Evolutionary conservation across 1,284 basidiomycete species (phyloP), one percentile per base, ranked within the genome.

Genomic region (Veloboletus limbatus): DNA sequence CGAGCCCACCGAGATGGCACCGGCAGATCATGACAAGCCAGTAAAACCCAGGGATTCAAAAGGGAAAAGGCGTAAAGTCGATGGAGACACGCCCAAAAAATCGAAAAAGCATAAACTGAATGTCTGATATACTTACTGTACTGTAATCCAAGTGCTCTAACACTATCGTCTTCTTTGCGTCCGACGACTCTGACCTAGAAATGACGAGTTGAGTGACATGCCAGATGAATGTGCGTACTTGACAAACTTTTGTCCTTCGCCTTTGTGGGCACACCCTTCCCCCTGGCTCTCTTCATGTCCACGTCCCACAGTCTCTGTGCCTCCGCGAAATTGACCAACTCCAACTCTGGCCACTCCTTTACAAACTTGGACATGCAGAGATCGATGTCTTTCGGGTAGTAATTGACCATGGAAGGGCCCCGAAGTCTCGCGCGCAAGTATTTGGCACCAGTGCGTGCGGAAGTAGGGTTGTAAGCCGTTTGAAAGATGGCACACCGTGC

Each of bases 381-480:
- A 43, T 79, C 73, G 47, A 86, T 58, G 20, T 69, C 64, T 22
- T 69, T 66, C 0, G 86, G 86, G 66, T 91, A 91, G 72, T 94
- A 95, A 14, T 77, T 70, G 54, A 84, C 64, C 79, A 93, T 85
- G 37, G 85, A 75, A 0, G 88, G 88, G 1, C 91, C 91, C 2
- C 81, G 78, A 27, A 94, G 77, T 7, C 83, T 76, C 22, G 76
- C 73, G 31, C 84, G 81, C 39, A 94, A 79, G 71, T 93, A 89
- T 68, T 94, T 94, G 17, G 88, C 82, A 26, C 92, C 92, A 1
- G 87, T 92, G 21, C 92, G 83, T 7, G 79, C 63, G 33, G 80
- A 81, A 5, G 76, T 77, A 0, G 90, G 90, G 67, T 94, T 95
- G 67, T 86, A 91, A 3, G 85, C 75, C 6, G 90, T 93, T 63